Percentiles rank a stretch among this genome's conserved stretches.
Conservation (phyloP, 176 grass and related monocot genomes). For the Microstegium vimineum region DNA sequence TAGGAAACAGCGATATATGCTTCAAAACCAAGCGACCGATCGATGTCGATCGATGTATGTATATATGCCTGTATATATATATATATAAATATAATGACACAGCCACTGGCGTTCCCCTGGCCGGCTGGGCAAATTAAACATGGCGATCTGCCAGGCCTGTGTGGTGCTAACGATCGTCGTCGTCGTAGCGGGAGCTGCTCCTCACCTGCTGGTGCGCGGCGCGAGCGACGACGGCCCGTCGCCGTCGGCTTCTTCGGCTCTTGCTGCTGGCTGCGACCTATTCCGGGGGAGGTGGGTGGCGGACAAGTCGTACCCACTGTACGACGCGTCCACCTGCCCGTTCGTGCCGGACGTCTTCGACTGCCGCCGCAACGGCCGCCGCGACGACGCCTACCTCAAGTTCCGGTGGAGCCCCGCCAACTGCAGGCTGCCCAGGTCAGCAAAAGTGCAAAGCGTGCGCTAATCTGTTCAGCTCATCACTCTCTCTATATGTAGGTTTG, state of each 20-base stretch:
- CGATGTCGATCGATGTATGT: not conserved
- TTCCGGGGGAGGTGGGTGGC: conserved; percentile 59
- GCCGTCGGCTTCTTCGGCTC: too few relatives aligned
- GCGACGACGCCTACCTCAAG: conserved; percentile 52
- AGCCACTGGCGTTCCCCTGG: not conserved
- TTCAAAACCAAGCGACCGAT: conserved; percentile 16
- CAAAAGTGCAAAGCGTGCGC: not conserved
- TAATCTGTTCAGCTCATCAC: too few relatives aligned
- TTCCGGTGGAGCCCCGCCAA: conserved; percentile 60
- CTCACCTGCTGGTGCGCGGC: not conserved
- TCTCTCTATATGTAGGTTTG: conserved; percentile 29
- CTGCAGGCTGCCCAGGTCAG: conserved; percentile 39
- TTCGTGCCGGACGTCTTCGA: conserved; percentile 60
- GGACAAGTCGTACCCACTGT: conserved; percentile 75
- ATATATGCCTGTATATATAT: too few relatives aligned
- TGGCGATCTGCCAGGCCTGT: not conserved
- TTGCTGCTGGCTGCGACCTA: conserved; percentile 29
- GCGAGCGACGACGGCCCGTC: not conserved
- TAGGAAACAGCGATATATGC: not conserved
- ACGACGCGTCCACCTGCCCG: conserved; percentile 58
- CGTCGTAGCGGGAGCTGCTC: not conserved
- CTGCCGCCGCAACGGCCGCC: conserved; percentile 65
- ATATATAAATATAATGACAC: not conserved
- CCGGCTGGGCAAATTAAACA: not conserved
- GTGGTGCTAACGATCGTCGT: not conserved